Base-by-base conservation (phyloP, 2,329 filamentous ascomycete species). In the Lomentospora prolificans region DNA sequence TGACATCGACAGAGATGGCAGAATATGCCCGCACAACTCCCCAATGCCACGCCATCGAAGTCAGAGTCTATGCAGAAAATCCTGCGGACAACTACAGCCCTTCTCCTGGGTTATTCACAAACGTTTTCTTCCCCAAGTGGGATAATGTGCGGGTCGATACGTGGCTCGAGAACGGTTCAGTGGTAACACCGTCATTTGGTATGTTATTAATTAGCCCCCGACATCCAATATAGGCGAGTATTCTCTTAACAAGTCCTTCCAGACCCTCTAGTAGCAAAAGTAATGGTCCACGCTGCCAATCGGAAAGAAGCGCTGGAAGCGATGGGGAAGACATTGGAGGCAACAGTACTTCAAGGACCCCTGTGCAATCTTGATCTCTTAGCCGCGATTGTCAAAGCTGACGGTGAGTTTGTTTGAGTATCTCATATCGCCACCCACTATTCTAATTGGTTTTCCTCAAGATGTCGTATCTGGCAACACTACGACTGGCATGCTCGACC, bases 91-190 rank as follows among this genome's bases (percentile, higher is more conserved):
- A 79, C 54, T 86, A 79, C 61, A 72, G 75, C 0, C 84, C 84
- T 1, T 79, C 76, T 8, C 76, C 83, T 0, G 84, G 84, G 1
- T 66, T 76, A 1, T 65, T 86, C 2, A 80, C 82, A 44, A 69
- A 76, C 22, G 77, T 86, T 0, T 61, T 72, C 14, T 85, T 81
- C 74, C 73, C 77, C n/a, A 62, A 73, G 10, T 64, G 72, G 0
- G 60, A 71, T 0, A 72, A 72, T 3, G 70, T 75, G 24, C 74
- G 84, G 3, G 74, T 87, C 25, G 84, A 87, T 60, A 85, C 81
- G 0, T 86, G 82, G 82, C 72, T 85, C 1, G 73, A 76, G 55
- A 76, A 75, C 1, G 82, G 82, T 4, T 75, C 76, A 2, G 75
- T 71, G 3, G 72, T 86, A 39, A 78, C 78, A 4, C 74, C 81